Base-by-base conservation (phyloP, 2,329 filamentous ascomycete species). In the Trichoderma brevicompactum region DNA sequence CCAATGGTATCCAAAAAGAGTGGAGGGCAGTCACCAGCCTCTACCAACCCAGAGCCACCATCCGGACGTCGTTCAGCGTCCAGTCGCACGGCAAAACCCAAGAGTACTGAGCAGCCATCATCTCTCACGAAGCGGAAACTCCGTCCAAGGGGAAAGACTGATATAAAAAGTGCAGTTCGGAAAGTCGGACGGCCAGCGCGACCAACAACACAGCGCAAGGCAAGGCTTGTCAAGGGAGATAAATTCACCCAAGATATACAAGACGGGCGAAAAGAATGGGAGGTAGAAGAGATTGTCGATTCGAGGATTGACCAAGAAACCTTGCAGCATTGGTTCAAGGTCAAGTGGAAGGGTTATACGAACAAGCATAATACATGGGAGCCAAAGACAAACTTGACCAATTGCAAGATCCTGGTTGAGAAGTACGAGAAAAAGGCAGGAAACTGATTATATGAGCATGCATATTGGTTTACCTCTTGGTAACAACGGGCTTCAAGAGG, bases 321-420 rank as follows among this genome's bases (percentile, higher is more conserved):
- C 1, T 74, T 75, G 66, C 71, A 77, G 66, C 74, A 78, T 67
- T 72, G 79, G 70, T 87, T 83, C 70, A 67, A 76, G 3, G 79
- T 87, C 61, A 85, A 86, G 72, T 87, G 85, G 85, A 79, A 80
- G 68, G 82, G 81, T 0, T 86, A 78, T 62, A 58, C 75, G 0
- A 67, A 69, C 1, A 72, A 75, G 17, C 71, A 82, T 1, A 85
- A 81, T 65, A 85, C 83, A 0, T 87, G 85, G 85, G 84, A 86
- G 74, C 82, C 82, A 1, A 79, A 76, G 70, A 70, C 65, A 17
- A 80, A 85, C 64, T 69, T 86, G 17, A 61, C 56, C 0, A 76
- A 80, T 2, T 83, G 82, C 63, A 64, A 67, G 9, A 68, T 69
- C 2, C 67, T 79, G 1, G 68, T 84, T 38, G 69, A 70, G 9